Evolutionary conservation across 352 stramenopile species (phyloP).

Genomic region (Plasmopara viticola): DNA sequence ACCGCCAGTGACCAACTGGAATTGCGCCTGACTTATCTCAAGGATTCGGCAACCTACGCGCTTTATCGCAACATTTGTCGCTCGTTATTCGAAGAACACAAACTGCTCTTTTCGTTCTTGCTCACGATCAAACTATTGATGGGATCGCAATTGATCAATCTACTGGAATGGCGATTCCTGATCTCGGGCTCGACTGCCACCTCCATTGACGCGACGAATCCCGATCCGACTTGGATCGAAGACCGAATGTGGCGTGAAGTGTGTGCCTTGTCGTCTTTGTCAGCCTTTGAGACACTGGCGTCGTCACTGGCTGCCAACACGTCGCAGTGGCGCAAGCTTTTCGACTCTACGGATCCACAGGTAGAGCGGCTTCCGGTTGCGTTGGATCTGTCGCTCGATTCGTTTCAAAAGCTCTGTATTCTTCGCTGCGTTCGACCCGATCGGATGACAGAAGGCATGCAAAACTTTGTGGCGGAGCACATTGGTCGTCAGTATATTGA

Average conservation of each 20-base stretch:
- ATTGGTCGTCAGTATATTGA: conserved; percentile 89
- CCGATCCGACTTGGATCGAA: conserved; percentile 57
- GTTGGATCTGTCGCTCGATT: conserved; percentile 57
- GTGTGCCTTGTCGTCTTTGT: conserved; percentile 58
- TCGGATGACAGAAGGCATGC: conserved; percentile 85
- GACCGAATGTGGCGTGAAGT: conserved; percentile 73
- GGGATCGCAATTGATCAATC: conserved; percentile 71
- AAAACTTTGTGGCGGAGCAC: conserved; percentile 83
- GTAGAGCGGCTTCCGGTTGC: conserved; percentile 60
- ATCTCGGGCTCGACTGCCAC: conserved; percentile 79
- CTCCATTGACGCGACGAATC: conserved; percentile 72
- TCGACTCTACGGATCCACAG: conserved; percentile 77
- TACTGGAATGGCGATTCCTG: conserved; percentile 91
- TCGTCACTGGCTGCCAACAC: conserved; percentile 47
- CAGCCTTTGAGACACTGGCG: conserved; percentile 53
- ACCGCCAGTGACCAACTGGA: conserved; percentile 83
- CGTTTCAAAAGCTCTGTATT: conserved; percentile 80
- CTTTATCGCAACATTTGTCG: conserved; percentile 92
- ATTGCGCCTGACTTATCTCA: conserved; percentile 78
- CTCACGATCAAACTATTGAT: conserved; percentile 85
- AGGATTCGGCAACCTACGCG: conserved; percentile 90
- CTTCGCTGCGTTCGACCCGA: conserved; percentile 74
- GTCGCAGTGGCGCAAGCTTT: conserved; percentile 56
- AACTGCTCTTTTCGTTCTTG: conserved; percentile 91
- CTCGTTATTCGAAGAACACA: conserved; percentile 92